A percentile compares a stretch with the other conserved stretches of the same genome.
Evolutionary conservation across 176 grass and related monocot genomes (phyloP).

Genomic region (Avena sativa): DNA sequence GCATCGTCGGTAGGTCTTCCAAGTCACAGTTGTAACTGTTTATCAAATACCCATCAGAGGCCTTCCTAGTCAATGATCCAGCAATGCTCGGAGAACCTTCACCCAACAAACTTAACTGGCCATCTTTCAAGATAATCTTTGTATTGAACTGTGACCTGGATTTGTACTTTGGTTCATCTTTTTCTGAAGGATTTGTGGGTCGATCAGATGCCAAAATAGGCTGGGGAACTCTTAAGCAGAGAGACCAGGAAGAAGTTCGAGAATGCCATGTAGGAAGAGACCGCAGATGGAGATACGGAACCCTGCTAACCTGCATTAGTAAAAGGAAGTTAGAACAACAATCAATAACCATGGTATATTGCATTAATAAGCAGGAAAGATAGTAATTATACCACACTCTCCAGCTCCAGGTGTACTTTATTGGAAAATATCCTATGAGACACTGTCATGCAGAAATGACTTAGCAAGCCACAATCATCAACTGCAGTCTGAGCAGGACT

Average conservation of each 20-base stretch:
- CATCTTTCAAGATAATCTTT: constrained; percentile 87
- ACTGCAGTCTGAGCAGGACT: constrained; percentile 43
- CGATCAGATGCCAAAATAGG: constrained; percentile 54
- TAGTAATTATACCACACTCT: constrained; percentile 66
- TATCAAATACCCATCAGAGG: constrained; percentile 51
- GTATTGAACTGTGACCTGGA: constrained; percentile 73
- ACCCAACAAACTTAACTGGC: constrained; percentile 83
- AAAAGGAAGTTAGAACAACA: constrained; percentile 36
- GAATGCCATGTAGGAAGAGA: constrained; percentile 94
- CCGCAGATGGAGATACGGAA: constrained; percentile 76
- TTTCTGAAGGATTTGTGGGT: constrained; percentile 47
- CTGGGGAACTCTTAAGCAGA: constrained; percentile 83
- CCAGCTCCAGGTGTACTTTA: constrained; percentile 78
- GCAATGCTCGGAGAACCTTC: constrained; percentile 72
- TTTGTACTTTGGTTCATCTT: constrained; percentile 55
- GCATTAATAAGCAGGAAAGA: constrained; percentile 17
- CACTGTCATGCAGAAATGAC: constrained; percentile 87
- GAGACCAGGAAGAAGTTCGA: constrained; percentile 87
- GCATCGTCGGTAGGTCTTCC: constrained; percentile 89
- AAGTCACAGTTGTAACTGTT: constrained; percentile 86
- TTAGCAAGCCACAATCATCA: constrained; percentile 52
- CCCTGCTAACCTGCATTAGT: constrained; percentile 74
- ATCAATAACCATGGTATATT: constrained; percentile 22
- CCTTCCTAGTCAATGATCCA: constrained; percentile 63
- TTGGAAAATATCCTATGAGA: constrained; percentile 91